A percentile compares a stretch with the other conserved stretches of the same genome.
These are phyloP conservation scores for Piper betle DNA, from an alignment of 164 flowering plant species.

Conservation along the genomic window DNA sequence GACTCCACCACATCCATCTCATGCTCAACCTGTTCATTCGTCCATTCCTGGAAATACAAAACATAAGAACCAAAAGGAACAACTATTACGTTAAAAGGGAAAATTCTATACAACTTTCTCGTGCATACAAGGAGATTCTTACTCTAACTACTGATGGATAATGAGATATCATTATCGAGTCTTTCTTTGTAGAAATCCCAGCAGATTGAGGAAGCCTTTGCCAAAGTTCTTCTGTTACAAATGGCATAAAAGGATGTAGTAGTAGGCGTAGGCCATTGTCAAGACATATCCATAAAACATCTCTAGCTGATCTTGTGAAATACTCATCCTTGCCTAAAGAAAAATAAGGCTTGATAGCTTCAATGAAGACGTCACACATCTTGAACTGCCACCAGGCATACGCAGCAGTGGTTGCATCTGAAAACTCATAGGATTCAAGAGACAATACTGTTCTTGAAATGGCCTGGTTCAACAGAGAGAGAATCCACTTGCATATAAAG, in stretches of 20 bases:
- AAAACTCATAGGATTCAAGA: constrained; percentile 62
- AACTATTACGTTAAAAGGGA: not conserved
- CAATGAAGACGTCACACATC: constrained; percentile 90
- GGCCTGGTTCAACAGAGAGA: constrained; percentile 75
- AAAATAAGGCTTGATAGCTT: constrained; percentile 87
- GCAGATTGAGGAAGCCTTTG: constrained; percentile 74
- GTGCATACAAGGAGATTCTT: constrained; percentile 1
- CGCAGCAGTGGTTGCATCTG: constrained; percentile 68
- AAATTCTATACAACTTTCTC: not conserved
- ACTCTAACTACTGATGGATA: constrained; percentile 80
- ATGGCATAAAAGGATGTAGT: constrained; percentile 99
- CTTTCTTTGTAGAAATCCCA: constrained; percentile 23
- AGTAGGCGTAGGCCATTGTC: constrained; percentile 85
- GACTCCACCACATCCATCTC: constrained; percentile 75
- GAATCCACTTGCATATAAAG: constrained; percentile 87
- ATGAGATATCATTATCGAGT: constrained; percentile 66
- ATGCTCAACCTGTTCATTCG: constrained; percentile 48
- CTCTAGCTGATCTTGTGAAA: constrained; percentile 46
- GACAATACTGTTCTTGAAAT: constrained; percentile 56
- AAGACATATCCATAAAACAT: constrained; percentile 78
- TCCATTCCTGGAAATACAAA: constrained; percentile 48
- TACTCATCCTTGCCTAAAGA: constrained; percentile 32
- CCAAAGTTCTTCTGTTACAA: constrained; percentile 94
- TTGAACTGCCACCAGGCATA: constrained; percentile 97
- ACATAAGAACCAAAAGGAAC: not conserved